A percentile compares a stretch with the other conserved stretches of the same genome.
Evolutionary conservation across 225 moss, liverwort and hornwort species (phyloP).

Genomic region (Polytrichum formosum): DNA sequence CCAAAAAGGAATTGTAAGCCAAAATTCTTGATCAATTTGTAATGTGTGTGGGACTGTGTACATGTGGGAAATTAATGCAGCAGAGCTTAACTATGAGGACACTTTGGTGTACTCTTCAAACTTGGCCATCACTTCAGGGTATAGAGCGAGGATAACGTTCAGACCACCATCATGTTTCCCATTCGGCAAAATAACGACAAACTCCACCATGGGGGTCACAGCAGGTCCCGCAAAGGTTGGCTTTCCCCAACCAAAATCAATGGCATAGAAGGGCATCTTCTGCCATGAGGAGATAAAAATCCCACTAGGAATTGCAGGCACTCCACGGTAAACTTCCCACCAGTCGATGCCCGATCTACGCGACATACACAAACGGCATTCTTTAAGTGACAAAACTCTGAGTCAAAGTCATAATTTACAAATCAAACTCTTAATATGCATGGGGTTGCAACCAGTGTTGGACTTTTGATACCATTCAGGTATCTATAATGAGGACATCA

Average conservation of each 20-base stretch:
- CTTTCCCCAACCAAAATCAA: slow-evolving; percentile 95
- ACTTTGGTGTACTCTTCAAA: slow-evolving; percentile 61
- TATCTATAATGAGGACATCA: too few relatives aligned
- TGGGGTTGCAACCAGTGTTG: too few relatives aligned
- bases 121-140: slow-evolving; percentile 61
- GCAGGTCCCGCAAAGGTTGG: slow-evolving; percentile 85
- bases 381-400: too few relatives aligned
- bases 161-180: slow-evolving; percentile 60
- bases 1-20: too few relatives aligned
- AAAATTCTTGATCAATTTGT: too few relatives aligned
- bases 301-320: slow-evolving; percentile 70
- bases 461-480: too few relatives aligned
- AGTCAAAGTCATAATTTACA: too few relatives aligned
- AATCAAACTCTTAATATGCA: too few relatives aligned
- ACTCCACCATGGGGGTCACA: slow-evolving; percentile 73
- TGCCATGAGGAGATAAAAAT: slow-evolving; percentile 83
- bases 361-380: neutral
- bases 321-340: slow-evolving; percentile 69
- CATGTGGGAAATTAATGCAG: too few relatives aligned
- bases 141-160: slow-evolving; percentile 58
- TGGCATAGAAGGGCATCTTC: slow-evolving; percentile 91
- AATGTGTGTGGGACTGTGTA: too few relatives aligned
- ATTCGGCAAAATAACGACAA: slow-evolving; percentile 71
- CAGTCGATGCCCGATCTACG: slow-evolving; percentile 72
- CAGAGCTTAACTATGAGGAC: too few relatives aligned